phyloP scores from a whole-genome alignment of 192 early-diverging fungal genomes.

The Obelidium mucronatum region DNA sequence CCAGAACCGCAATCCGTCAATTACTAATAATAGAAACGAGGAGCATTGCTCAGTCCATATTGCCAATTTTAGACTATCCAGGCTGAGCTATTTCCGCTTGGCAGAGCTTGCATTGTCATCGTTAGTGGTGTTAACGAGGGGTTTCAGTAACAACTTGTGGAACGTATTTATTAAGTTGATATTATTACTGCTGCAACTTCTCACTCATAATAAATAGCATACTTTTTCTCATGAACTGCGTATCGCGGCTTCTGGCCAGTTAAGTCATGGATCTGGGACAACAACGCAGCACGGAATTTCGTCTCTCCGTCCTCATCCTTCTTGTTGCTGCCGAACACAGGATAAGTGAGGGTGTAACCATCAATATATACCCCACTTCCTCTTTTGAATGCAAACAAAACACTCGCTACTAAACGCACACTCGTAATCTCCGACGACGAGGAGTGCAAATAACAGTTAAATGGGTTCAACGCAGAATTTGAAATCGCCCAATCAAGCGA shows the following conservation, averaged over 20 bases:
- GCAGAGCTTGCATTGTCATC: too few species aligned
- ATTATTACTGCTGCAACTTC: too few species aligned
- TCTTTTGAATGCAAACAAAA: neutral
- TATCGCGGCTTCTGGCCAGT: neutral
- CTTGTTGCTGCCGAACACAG: neutral
- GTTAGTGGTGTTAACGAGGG: too few species aligned
- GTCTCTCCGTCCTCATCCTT: neutral
- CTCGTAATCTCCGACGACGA: neutral
- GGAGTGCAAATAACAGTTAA: neutral
- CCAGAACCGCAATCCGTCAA: too few species aligned
- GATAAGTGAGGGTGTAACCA: neutral
- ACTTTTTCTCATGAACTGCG: neutral
- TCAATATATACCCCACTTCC: neutral
- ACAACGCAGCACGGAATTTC: neutral
- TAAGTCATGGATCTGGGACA: neutral
- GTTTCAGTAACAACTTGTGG: too few species aligned
- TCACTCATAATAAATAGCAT: neutral
- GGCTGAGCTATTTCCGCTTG: too few species aligned
- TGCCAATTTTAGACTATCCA: too few species aligned
- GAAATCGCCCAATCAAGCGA: neutral
- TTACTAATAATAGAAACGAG: too few species aligned
- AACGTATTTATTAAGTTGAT: too few species aligned
- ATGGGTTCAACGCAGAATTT: neutral
- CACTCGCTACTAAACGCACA: neutral
- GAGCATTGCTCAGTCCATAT: too few species aligned